A percentile compares a stretch with the other conserved stretches of the same genome.
phyloP scores from a whole-genome alignment of 2,329 filamentous ascomycete species.

The Monilinia aucupariae region DNA sequence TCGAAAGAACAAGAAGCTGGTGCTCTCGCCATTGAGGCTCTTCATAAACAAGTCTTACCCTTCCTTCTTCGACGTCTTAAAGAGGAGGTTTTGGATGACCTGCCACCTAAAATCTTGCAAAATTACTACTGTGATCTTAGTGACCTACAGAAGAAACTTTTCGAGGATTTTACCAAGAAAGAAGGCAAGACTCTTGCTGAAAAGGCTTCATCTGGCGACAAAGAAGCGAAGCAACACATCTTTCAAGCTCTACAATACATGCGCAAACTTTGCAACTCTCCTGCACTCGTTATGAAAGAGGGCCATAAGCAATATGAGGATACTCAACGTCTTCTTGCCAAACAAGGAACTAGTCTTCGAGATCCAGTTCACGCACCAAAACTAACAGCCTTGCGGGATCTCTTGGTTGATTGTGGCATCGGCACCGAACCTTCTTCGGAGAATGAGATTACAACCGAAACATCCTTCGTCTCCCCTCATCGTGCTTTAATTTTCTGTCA shows the following conservation, averaged over 20 bases:
- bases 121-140: slow-evolving; percentile 99
- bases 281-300: slow-evolving; percentile 91
- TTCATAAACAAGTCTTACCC: slow-evolving; percentile 95
- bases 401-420: slow-evolving; percentile 98
- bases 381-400: slow-evolving; percentile 78
- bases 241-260: slow-evolving; percentile 99
- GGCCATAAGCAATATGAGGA: slow-evolving; percentile 85
- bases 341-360: slow-evolving; percentile 74
- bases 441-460: slow-evolving; percentile 51
- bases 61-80: slow-evolving; percentile 95
- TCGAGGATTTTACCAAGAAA: slow-evolving; percentile 93
- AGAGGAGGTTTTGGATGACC: slow-evolving; percentile 92
- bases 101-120: slow-evolving; percentile 96
- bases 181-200: slow-evolving; percentile 83
- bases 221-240: slow-evolving; percentile 94
- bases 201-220: slow-evolving; percentile 78
- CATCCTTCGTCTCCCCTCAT: slow-evolving; percentile 87
- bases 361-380: slow-evolving; percentile 90
- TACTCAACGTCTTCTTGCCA: slow-evolving; percentile 73
- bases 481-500: slow-evolving; percentile 96
- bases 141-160: slow-evolving; percentile 88
- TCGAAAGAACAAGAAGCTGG: slow-evolving; percentile 98
- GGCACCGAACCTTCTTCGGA: slow-evolving; percentile 57
- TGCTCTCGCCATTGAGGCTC: slow-evolving; percentile 91
- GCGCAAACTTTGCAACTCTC: slow-evolving; percentile 98